A percentile compares a stretch with the other conserved stretches of the same genome.
These are phyloP conservation scores for Penicillium brasilianum DNA, from an alignment of 2,329 filamentous ascomycete species.

Conservation along the genomic window DNA sequence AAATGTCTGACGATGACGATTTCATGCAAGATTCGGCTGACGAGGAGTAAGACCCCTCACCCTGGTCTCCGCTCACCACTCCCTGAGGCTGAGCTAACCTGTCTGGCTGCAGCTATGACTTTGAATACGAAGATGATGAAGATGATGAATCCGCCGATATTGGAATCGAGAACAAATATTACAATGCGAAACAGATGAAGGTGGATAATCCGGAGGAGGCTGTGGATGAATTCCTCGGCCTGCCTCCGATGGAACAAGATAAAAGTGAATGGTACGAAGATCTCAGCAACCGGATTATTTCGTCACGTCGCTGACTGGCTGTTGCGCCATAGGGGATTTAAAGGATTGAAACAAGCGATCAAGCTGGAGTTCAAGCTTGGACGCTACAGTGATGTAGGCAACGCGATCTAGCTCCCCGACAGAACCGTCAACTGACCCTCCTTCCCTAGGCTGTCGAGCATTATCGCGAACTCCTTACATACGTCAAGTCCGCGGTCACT, in stretches of 20 bases:
- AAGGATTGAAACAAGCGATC: constrained; percentile 95
- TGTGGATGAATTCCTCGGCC: constrained; percentile 87
- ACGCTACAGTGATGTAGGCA: constrained; percentile 73
- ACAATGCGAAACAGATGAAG: constrained; percentile 98
- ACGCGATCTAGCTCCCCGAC: background rate
- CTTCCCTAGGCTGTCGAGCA: constrained; percentile 77
- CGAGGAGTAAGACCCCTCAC: constrained; percentile 67
- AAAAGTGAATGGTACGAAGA: constrained; percentile 83
- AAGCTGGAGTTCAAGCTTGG: constrained; percentile 94
- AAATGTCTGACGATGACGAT: constrained; percentile 83
- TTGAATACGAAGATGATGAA: constrained; percentile 95
- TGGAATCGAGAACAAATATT: constrained; percentile 99
- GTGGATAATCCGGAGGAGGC: constrained; percentile 82
- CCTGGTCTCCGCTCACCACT: constrained; percentile 13
- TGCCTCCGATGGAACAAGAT: constrained; percentile 81
- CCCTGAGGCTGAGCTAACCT: constrained; percentile 31
- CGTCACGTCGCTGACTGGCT: background rate
- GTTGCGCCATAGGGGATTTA: constrained; percentile 71
- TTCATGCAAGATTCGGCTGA: constrained; percentile 93
- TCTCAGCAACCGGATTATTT: background rate
- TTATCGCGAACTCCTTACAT: constrained; percentile 93
- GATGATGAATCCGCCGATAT: constrained; percentile 87
- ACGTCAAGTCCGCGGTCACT: constrained; percentile 95
- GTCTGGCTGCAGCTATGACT: constrained; percentile 71
- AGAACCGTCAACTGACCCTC: constrained; percentile 42